phyloP scores from a whole-genome alignment of 1,284 basidiomycete genomes.

The Fistulinella cinereoalba region DNA sequence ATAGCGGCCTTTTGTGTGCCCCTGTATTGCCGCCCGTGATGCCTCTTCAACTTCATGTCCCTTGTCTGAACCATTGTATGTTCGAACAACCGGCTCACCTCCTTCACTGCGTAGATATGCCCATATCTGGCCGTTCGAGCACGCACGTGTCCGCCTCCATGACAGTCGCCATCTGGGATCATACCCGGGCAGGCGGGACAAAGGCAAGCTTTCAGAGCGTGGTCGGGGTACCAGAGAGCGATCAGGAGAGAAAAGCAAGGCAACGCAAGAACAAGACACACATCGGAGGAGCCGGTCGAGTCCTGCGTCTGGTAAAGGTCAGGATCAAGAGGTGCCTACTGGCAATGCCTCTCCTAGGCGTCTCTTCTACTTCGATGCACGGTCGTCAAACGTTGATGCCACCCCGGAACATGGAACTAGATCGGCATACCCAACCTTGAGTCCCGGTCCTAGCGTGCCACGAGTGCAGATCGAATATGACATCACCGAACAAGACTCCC shows the following conservation, averaged over 20 bases:
- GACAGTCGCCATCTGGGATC: slow-evolving; percentile 34
- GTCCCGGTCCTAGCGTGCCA: slow-evolving; percentile 10
- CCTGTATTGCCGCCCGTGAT: not conserved
- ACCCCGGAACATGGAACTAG: too few relatives aligned
- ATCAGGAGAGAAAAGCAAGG: slow-evolving; percentile 7
- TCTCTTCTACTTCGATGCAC: slow-evolving; percentile 10
- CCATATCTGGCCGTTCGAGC: slow-evolving; percentile 97
- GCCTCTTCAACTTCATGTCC: not conserved
- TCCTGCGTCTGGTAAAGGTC: slow-evolving; percentile 12
- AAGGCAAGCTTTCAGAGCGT: slow-evolving; percentile 16
- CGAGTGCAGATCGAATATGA: slow-evolving; percentile 28
- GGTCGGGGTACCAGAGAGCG: slow-evolving; percentile 13
- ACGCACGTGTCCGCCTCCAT: slow-evolving; percentile 78
- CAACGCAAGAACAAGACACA: slow-evolving; percentile 9
- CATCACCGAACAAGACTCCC: slow-evolving; percentile 21
- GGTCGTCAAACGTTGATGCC: slow-evolving; percentile 5
- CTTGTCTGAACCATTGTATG: not conserved
- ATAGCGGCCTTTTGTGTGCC: not conserved
- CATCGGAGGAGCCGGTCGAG: slow-evolving; percentile 24
- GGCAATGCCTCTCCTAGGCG: not conserved
- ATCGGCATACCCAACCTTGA: not conserved
- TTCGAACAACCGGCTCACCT: slow-evolving; percentile 8
- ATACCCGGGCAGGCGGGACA: slow-evolving; percentile 25
- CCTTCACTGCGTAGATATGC: slow-evolving; percentile 57
- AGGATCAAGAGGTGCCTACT: not conserved